Evolutionary conservation across 805 yeast genomes (phyloP).

Genomic region (Lachancea sp.): DNA sequence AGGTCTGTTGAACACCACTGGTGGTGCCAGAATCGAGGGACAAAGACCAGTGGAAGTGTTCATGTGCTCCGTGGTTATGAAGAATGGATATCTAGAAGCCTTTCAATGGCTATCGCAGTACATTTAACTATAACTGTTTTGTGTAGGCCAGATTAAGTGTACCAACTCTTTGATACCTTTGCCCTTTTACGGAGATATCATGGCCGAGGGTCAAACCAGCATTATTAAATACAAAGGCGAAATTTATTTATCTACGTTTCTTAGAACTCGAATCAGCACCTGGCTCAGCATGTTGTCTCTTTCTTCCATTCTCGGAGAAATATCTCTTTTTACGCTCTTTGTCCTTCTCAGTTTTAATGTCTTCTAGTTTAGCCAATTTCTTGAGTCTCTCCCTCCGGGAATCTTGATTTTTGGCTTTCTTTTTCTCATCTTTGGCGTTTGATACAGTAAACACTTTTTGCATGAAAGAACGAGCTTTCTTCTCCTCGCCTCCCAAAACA

Average conservation of each 20-base stretch:
- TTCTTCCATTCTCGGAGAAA: constrained; percentile 65
- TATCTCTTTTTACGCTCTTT: constrained; percentile 82
- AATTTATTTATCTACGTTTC: constrained; percentile 17
- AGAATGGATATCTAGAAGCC: constrained; percentile 98
- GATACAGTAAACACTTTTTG: constrained; percentile 80
- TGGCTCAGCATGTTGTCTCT: constrained; percentile 38
- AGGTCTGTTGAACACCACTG: constrained; percentile 84
- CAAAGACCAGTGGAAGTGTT: constrained; percentile 91
- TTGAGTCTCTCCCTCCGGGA: constrained; percentile 71
- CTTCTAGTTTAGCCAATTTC: constrained; percentile 69
- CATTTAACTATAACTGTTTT: constrained; percentile 41
- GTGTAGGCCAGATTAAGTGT: background rate
- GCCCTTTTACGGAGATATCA: too few species aligned
- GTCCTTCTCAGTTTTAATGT: constrained; percentile 63
- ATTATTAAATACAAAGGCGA: too few species aligned
- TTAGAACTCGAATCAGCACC: constrained; percentile 26
- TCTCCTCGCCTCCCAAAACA: constrained; percentile 85
- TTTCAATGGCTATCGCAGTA: constrained; percentile 97
- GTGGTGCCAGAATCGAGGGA: constrained; percentile 64
- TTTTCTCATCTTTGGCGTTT: constrained; percentile 78
- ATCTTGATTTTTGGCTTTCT: constrained; percentile 62
- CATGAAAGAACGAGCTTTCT: constrained; percentile 84
- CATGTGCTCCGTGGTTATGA: constrained; percentile 98
- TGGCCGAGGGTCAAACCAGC: too few species aligned
- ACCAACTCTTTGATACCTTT: background rate